Percentiles rank a stretch among this genome's conserved stretches.
Conservation (phyloP, 768 basidiomycete genomes). For the Cubamyces lactineus region DNA sequence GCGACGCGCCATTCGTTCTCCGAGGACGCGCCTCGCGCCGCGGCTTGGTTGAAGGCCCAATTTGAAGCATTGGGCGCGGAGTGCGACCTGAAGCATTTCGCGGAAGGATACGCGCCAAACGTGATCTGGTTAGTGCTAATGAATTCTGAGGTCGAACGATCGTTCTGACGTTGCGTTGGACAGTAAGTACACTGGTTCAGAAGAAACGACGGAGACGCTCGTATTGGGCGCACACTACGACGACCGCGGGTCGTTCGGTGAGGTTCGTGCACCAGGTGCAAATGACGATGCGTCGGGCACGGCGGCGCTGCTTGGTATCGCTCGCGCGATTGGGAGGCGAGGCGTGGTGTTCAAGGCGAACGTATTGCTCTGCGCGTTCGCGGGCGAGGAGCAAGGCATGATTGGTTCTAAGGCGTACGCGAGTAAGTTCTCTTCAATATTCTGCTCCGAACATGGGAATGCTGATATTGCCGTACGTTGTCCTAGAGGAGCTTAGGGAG, state of each 20-base stretch:
- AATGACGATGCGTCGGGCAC: conserved; percentile 69
- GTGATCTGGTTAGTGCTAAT: conserved; percentile 65
- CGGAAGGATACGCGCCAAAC: conserved; percentile 79
- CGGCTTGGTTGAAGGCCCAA: conserved; percentile 70
- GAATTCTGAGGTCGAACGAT: conserved; percentile 11
- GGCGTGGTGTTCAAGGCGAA: conserved; percentile 71
- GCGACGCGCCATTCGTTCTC: conserved; percentile 81
- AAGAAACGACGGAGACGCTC: conserved; percentile 61
- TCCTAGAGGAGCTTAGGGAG: conserved; percentile 57
- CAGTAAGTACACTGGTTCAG: conserved; percentile 59
- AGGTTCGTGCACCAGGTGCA: conserved; percentile 62
- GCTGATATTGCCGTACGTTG: background rate
- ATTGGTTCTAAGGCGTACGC: conserved; percentile 79
- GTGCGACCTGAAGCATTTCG: conserved; percentile 70
- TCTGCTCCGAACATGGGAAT: background rate
- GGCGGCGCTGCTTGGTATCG: conserved; percentile 74
- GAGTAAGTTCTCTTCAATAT: background rate
- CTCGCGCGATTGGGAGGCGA: conserved; percentile 67
- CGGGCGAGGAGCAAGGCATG: conserved; percentile 93
- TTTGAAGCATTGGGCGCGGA: conserved; percentile 77
- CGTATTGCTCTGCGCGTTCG: conserved; percentile 81
- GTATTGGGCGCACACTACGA: conserved; percentile 89
- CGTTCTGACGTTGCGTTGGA: background rate
- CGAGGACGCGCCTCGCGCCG: conserved; percentile 62
- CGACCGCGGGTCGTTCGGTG: conserved; percentile 86